Evolutionary conservation across 192 early-diverging fungal genomes (phyloP).

Genomic region (Dissophora ornata): DNA sequence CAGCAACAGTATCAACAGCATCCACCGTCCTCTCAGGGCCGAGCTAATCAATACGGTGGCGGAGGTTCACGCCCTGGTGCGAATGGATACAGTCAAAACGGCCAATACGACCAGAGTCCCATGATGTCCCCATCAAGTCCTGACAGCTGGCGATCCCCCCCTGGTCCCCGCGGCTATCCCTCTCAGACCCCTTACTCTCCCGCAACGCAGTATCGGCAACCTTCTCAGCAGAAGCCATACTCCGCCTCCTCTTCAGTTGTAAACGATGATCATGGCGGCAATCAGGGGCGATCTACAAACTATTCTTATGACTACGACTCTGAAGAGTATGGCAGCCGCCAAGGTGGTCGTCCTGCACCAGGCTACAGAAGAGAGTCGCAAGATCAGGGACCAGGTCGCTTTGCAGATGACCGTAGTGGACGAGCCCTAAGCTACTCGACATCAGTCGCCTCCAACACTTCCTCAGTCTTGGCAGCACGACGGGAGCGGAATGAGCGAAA

Average conservation of each 20-base stretch:
- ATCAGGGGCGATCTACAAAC: constrained; percentile 8
- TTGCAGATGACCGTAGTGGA: constrained; percentile 9
- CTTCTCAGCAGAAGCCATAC: neutral
- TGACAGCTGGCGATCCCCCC: constrained; percentile 50
- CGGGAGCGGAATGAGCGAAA: constrained; percentile 39
- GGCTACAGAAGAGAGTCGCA: constrained; percentile 11
- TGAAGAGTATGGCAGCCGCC: constrained; percentile 43
- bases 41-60: neutral
- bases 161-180: constrained; percentile 39
- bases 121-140: constrained; percentile 43
- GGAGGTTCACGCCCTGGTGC: constrained; percentile 5
- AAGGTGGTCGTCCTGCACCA: constrained; percentile 2
- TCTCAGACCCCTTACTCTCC: constrained; percentile 18
- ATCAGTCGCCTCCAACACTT: constrained; percentile 40
- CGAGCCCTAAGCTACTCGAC: constrained; percentile 35
- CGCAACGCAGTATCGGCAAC: constrained; percentile 22
- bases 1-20: constrained; percentile 10
- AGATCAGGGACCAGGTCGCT: constrained; percentile 18
- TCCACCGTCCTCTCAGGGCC: constrained; percentile 7
- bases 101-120: constrained; percentile 42
- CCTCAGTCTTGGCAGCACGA: constrained; percentile 35
- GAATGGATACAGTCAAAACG: constrained; percentile 11
- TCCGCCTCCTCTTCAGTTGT: constrained; percentile 25
- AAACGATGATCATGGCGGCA: constrained; percentile 25
- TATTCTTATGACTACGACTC: constrained; percentile 37